These are phyloP conservation scores for Phyllostachys edulis DNA, from an alignment of 176 grass and related monocot species.

Conservation along the genomic window DNA sequence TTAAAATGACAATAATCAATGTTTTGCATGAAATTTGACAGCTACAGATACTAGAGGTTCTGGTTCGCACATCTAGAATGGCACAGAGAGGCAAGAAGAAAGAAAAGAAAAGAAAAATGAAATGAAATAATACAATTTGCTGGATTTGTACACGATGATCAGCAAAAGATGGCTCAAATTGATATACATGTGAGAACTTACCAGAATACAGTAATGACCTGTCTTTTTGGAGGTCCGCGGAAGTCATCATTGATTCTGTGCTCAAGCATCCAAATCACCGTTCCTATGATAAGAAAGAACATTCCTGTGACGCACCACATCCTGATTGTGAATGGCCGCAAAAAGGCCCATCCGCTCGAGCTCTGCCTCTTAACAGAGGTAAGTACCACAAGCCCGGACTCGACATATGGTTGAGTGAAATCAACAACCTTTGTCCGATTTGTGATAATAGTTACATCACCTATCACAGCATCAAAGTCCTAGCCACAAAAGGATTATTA, in stretches of 20 bases:
- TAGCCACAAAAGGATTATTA: constrained; percentile 23
- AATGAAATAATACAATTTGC: neutral
- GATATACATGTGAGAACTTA: constrained; percentile 24
- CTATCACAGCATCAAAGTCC: constrained; percentile 75
- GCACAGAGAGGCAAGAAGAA: neutral
- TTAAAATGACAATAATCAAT: neutral
- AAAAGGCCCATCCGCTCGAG: constrained; percentile 70
- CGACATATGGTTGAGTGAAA: constrained; percentile 80
- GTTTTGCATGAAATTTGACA: neutral
- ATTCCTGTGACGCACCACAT: constrained; percentile 83
- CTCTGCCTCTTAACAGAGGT: constrained; percentile 57
- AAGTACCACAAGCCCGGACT: constrained; percentile 75
- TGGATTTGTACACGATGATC: neutral
- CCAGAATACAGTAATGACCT: constrained; percentile 79
- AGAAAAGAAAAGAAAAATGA: neutral
- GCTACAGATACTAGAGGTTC: neutral
- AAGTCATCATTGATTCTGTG: constrained; percentile 91
- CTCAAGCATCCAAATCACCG: constrained; percentile 81
- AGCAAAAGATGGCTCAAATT: neutral
- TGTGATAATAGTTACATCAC: constrained; percentile 70
- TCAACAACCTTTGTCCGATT: constrained; percentile 72
- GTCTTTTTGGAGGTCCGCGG: constrained; percentile 69
- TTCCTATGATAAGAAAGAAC: constrained; percentile 76
- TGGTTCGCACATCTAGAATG: neutral
- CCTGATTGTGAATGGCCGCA: constrained; percentile 74